Evolutionary conservation across 192 early-diverging fungal species (phyloP), one percentile per base, ranked within the genome.

Genomic region (Chytriomyces sp.): DNA sequence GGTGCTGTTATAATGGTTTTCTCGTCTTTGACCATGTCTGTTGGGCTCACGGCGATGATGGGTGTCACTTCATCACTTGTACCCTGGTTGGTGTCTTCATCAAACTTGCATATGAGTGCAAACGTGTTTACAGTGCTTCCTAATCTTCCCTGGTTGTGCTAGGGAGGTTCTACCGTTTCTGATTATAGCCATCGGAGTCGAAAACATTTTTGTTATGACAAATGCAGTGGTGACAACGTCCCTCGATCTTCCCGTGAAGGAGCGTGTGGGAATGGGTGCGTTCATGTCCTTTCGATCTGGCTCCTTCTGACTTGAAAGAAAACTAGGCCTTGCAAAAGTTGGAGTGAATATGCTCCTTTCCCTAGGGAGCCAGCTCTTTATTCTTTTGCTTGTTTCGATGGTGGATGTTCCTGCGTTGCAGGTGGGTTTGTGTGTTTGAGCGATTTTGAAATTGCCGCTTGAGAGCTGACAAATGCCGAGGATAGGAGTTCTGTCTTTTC

Each of bases 201-300:
- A 94, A 64, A 94, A 94, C 49, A 86, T 91, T 25, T 88, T 87
- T 70, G 82, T 88, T 8, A 58, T 94, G 40, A 91, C 91, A 4
- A 89, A 91, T 41, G 88, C 89, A 12, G 87, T 92, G 4, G 86
- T 91, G 0, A 80, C 79, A 30, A 88, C 89, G 38, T 88, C 88
- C 5, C 80, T 87, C 55, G 90, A 93, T 73, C 75, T 91, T 55
- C 84, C 88, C 5, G 90, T 94, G 25, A 87, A 79, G 61, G 90
- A 94, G 70, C 81, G 90, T 25, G 86, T 93, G n/a, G 89, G 82
- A 4, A 40, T 82, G 57, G 89, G 87, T 88, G 31, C 62, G 57
- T 25, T 12, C 4, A 17, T 78, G 19, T 33, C 26, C 17, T n/a
- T 30, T 17, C 33, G 33, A 56, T 33, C 39, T 10, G 6, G 17